Conservation (phyloP, 306 rosid genomes). For the Cicer pinnatifidum region DNA sequence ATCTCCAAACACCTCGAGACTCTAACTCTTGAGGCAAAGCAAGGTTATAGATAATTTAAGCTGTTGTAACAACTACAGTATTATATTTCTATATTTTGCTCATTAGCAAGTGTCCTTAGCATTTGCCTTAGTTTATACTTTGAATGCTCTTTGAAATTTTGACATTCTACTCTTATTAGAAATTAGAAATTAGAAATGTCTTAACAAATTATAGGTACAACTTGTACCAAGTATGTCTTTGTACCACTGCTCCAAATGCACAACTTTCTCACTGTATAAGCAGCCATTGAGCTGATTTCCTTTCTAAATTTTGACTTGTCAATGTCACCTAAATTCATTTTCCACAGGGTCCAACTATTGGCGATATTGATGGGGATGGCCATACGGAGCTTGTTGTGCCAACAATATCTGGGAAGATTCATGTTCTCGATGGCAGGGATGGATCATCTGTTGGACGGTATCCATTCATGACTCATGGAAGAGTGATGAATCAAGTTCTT, state of each 20-base stretch:
- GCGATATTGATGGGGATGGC: slow-evolving; percentile 97
- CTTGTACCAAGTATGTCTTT: slow-evolving; percentile 7
- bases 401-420: slow-evolving; percentile 85
- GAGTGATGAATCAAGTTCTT: slow-evolving; percentile 93
- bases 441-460: slow-evolving; percentile 78
- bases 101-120: too few species aligned
- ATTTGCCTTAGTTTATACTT: too few species aligned
- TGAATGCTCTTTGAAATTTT: too few species aligned
- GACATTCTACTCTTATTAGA: too few species aligned
- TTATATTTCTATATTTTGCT: too few species aligned
- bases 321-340: slow-evolving; percentile 40
- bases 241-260: not conserved
- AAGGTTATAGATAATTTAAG: too few species aligned
- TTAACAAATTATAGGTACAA: slow-evolving; percentile 27
- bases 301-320: slow-evolving; percentile 21
- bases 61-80: too few species aligned
- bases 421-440: slow-evolving; percentile 96
- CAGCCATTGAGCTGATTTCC: slow-evolving; percentile 23
- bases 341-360: slow-evolving; percentile 83
- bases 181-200: too few species aligned
- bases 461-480: slow-evolving; percentile 93
- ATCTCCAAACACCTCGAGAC: too few species aligned
- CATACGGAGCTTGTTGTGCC: slow-evolving; percentile 92
- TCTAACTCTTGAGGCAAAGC: too few species aligned
- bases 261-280: not conserved